Evolutionary conservation across 345 rosid species (phyloP), one percentile per base, ranked within the genome.

Genomic region (Eucalyptus albens): DNA sequence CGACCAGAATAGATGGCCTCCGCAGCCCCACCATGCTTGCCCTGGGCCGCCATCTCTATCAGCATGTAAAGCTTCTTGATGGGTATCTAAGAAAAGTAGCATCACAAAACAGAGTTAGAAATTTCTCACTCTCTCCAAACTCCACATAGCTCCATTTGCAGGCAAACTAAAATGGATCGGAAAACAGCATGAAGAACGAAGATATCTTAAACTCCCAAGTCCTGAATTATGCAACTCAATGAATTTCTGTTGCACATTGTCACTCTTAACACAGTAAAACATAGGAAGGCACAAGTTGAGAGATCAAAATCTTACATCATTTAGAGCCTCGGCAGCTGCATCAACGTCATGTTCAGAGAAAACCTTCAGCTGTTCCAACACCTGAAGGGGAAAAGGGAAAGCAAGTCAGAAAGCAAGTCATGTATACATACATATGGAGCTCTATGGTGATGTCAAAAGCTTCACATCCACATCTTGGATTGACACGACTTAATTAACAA

Each of bases 1-100:
- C 44, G 89, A 3, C 99, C 99, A 1, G 94, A 92, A 91, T 87
- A 96, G 87, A 96, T 94, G 21, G 97, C 97, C 91, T 96, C 99
- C 2, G 98, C 94, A 13, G 96, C 91, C 50, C 97, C 97, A 67
- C 99, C 99, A 7, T 91, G 91, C 91, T 95, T 95, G 56, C 99
- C 98, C 87, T 97, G 99, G 31, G 96, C 99, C 9, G 99, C 99
- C 99, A 98, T 98, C 90, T 98, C 99, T 42, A 97, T 90, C 92
- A 96, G 89, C 97, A 93, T 95, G 91, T 96, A 98, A 50, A 97
- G 94, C 95, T 97, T 96, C 94, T 98, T 98, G 95, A 96, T 95
- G 40, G 96, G 94, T 77, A 94, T 94, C 95, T 95, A 77, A 33
- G 69, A 37, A 44, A 86, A 50, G 22, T n/a, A 29, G 33, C 21